Conservation (phyloP, 169 alveolate species). For the Babesia gibsoni region DNA sequence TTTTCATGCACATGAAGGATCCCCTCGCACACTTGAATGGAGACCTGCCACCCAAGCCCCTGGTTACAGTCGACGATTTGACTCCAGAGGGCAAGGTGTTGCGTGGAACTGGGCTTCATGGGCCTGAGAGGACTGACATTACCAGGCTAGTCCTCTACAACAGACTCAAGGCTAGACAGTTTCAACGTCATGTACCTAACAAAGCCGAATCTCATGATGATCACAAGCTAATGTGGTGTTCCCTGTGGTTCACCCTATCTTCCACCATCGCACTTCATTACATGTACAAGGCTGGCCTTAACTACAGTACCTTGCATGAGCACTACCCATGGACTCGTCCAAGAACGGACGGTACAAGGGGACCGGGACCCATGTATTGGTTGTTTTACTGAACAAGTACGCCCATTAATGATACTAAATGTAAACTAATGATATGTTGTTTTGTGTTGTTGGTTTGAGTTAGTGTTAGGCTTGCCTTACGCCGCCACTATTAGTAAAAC, state of each 20-base stretch:
- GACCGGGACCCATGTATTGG: constrained; percentile 79
- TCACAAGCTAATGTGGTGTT: constrained; percentile 69
- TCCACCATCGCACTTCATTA: constrained; percentile 65
- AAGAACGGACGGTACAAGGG: constrained; percentile 77
- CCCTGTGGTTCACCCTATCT: constrained; percentile 73
- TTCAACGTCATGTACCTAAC: constrained; percentile 81
- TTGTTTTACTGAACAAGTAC: constrained; percentile 41
- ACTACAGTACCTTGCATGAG: constrained; percentile 72
- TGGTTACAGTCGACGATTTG: constrained; percentile 71
- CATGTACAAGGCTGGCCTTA: constrained; percentile 62
- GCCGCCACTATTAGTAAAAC: neutral
- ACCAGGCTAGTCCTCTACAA: constrained; percentile 79
- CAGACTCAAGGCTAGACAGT: constrained; percentile 80
- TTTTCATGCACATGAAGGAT: constrained; percentile 60
- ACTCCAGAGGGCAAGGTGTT: constrained; percentile 66
- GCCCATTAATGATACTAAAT: neutral
- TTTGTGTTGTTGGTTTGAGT: neutral
- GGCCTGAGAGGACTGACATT: constrained; percentile 86
- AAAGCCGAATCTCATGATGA: constrained; percentile 73
- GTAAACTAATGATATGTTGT: neutral
- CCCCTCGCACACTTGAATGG: constrained; percentile 66
- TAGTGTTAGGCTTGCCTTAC: neutral
- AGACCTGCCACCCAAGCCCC: constrained; percentile 58
- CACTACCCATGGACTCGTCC: constrained; percentile 83
- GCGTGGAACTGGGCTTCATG: constrained; percentile 86